Evolutionary conservation across 306 rosid genomes (phyloP).

Genomic region (Neltuma alba): DNA sequence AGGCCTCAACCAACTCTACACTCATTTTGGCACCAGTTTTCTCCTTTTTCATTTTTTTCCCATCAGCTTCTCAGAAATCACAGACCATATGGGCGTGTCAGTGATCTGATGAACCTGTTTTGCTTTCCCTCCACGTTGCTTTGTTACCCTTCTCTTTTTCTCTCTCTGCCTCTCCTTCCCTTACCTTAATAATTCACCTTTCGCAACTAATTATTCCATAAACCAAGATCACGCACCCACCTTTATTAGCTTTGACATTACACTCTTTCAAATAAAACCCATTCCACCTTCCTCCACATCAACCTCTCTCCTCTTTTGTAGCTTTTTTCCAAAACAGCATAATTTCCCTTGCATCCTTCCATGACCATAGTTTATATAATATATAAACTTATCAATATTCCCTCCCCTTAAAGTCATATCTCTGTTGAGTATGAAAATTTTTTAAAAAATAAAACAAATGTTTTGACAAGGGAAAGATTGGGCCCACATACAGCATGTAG

Average conservation of each 20-base stretch:
- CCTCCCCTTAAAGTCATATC: not conserved
- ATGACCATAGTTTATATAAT: not conserved
- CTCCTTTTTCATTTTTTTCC: not conserved
- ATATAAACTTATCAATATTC: not conserved
- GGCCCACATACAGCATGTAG: slow-evolving; percentile 52
- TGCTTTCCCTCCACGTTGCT: slow-evolving; percentile 36
- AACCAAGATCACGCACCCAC: not conserved
- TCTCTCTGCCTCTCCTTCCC: too few species aligned
- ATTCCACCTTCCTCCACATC: not conserved
- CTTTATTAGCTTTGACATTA: slow-evolving; percentile 2
- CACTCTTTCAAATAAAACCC: not conserved
- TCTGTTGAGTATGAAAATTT: not conserved
- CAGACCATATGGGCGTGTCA: slow-evolving; percentile 28
- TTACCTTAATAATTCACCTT: slow-evolving; percentile 15
- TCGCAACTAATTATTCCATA: slow-evolving; percentile 9
- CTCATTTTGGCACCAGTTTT: slow-evolving; percentile 2
- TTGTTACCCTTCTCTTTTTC: not conserved
- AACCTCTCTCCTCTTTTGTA: not conserved
- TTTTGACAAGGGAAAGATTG: slow-evolving; percentile 26
- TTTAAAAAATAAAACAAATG: not conserved
- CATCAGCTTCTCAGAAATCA: not conserved
- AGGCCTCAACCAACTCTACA: not conserved
- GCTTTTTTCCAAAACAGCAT: not conserved
- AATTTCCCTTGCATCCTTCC: not conserved
- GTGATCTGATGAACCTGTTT: slow-evolving; percentile 3